Conservation (phyloP, 108 stramenopile genomes). For the Phaeodactylum tricornutum region DNA sequence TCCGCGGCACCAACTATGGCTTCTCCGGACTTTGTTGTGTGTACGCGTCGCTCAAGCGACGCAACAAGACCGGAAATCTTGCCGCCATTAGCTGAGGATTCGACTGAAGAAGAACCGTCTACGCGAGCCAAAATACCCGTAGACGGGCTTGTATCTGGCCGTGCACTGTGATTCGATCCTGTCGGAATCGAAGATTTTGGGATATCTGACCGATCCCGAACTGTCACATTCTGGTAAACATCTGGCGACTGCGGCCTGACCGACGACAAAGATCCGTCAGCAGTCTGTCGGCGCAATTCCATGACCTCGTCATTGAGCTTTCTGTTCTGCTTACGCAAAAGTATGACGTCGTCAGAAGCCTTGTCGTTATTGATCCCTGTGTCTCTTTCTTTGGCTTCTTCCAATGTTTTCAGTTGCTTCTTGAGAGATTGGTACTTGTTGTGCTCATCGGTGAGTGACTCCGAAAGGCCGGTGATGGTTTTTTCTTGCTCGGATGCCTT, state of each 20-base stretch:
- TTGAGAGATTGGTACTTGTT: neutral
- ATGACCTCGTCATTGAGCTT: no score
- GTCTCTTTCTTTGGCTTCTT: neutral
- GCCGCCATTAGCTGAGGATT: neutral
- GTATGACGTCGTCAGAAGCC: neutral
- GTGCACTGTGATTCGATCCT: neutral
- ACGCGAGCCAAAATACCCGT: neutral
- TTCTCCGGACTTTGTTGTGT: neutral
- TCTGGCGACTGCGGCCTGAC: no score
- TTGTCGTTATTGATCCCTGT: neutral
- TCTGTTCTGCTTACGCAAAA: neutral
- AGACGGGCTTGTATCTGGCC: neutral
- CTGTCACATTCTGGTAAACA: no score
- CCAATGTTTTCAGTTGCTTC: neutral
- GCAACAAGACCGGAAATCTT: constrained; percentile 5
- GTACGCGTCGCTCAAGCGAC: constrained; percentile 6
- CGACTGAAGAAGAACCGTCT: neutral
- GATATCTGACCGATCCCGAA: neutral
- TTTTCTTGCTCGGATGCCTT: neutral
- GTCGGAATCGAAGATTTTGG: neutral
- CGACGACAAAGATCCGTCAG: no score
- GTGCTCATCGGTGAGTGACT: neutral
- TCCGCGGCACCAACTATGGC: neutral
- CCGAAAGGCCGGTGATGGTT: neutral
- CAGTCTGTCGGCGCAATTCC: no score